Base-by-base conservation (phyloP, 495 filamentous ascomycete species). In the Astrothelium subdiscretum region DNA sequence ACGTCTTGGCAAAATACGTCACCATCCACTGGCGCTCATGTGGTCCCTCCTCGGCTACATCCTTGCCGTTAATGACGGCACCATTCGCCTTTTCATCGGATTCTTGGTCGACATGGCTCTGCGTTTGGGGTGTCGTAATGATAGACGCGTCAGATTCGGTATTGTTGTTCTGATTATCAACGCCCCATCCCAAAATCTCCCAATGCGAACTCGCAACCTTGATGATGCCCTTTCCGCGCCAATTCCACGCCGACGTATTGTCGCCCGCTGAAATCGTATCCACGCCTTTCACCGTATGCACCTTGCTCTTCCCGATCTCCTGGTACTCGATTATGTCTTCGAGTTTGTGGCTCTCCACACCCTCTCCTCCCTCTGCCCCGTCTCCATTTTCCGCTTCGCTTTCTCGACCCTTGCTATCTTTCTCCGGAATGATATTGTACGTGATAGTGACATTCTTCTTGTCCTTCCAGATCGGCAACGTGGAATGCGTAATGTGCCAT, bases 401-500 rank as follows among this genome's bases (percentile, higher is more conserved):
- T 54, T 20, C 48, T 38, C 8, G 73, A 13, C 78, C 77, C 3
- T 67, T 61, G 0, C 58, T 66, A 31, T 67, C 62, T 12, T 61
- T 60, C 4, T 27, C 10, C 44, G 63, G 3, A 35, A 63, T 62
- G 1, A 76, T 69, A 12, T 67, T 76, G 76, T 91, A 92, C 38
- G 83, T 87, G 66, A 92, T 91, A 60, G 79, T 78, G 59, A 91
- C 87, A 73, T 92, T 91, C 68, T 81, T 83, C 48, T 82, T 80
- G 40, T 75, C 74, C 60, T 79, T 77, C 89, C 89, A 91, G 79
- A 91, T 87, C 22, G 82, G 80, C 1, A 94, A 83, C 32, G 85
- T 91, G 12, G 85, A 87, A 75, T 88, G 84, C 13, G 85, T 87
- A 24, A 92, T 85, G 69, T 84, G 76, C 89, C 88, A 92, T 59